Conservation (phyloP, 371 early-diverging fungal species). For the Funneliformis caledonium region DNA sequence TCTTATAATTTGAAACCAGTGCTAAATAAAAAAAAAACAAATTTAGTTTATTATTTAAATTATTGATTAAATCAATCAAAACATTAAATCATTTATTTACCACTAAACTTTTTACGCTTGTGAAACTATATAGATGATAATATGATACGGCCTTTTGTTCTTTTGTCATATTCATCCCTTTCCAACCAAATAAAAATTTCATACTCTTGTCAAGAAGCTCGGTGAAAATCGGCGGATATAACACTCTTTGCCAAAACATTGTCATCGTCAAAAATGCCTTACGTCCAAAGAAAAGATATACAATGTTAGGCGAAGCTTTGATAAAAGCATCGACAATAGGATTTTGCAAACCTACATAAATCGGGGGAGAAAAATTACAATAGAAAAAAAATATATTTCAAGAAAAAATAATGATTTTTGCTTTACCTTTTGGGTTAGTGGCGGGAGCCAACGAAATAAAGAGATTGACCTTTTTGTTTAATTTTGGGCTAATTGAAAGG, state of each 20-base stretch:
- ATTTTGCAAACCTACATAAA: slow-evolving; percentile 71
- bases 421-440: slow-evolving; percentile 74
- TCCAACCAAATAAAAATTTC: slow-evolving; percentile 88
- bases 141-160: slow-evolving; percentile 83
- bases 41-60: slow-evolving; percentile 5
- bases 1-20: slow-evolving; percentile 96
- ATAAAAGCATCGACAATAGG: slow-evolving; percentile 81
- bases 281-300: slow-evolving; percentile 93
- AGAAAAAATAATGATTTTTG: not conserved
- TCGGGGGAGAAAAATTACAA: not conserved
- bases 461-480: slow-evolving; percentile 83
- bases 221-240: slow-evolving; percentile 79
- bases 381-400: not conserved
- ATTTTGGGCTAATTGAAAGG: slow-evolving; percentile 75
- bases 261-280: slow-evolving; percentile 78
- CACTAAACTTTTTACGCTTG: slow-evolving; percentile 91
- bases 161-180: slow-evolving; percentile 69
- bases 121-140: slow-evolving; percentile 86
- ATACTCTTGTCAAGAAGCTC: slow-evolving; percentile 76
- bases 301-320: slow-evolving; percentile 84
- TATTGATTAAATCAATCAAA: not conserved
- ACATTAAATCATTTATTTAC: slow-evolving; percentile 48
- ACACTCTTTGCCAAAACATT: slow-evolving; percentile 84
- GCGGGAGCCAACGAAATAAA: slow-evolving; percentile 94
- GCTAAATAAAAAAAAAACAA: slow-evolving; percentile 48